Conservation (phyloP, 2,329 filamentous ascomycete species). For the Cladorrhinum sp. region DNA sequence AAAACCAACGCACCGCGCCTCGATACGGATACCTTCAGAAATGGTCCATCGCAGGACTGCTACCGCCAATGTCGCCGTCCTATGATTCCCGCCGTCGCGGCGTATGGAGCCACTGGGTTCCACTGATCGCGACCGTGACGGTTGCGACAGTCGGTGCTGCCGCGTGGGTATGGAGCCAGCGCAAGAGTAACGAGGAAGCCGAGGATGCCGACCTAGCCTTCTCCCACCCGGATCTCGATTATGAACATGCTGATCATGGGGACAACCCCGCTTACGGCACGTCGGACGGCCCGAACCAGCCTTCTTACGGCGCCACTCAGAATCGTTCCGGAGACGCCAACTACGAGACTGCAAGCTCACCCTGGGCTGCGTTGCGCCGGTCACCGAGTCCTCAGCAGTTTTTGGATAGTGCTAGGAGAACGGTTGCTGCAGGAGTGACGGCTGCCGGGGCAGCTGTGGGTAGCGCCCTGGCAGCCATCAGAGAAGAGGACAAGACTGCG, state of each 20-base stretch:
- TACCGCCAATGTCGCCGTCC: conserved; percentile 55
- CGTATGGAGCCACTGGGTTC: conserved; percentile 82
- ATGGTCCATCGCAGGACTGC: conserved; percentile 39
- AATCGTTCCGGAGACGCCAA: conserved; percentile 34
- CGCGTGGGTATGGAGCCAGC: conserved; percentile 93
- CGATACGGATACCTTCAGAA: conserved; percentile 13
- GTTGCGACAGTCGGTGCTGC: conserved; percentile 82
- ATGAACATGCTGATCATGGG: conserved; percentile 46
- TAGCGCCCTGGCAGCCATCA: conserved; percentile 76
- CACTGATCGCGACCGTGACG: conserved; percentile 80
- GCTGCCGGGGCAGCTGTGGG: conserved; percentile 81
- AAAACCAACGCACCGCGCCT: not conserved
- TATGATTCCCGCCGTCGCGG: conserved; percentile 64
- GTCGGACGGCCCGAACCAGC: conserved; percentile 34
- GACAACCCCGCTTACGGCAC: conserved; percentile 51
- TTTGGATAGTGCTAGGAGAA: conserved; percentile 77
- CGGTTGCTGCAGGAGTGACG: conserved; percentile 75
- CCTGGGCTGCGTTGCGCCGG: conserved; percentile 74
- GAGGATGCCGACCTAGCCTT: conserved; percentile 62
- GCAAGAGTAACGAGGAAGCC: conserved; percentile 51
- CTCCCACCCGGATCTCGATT: conserved; percentile 50
- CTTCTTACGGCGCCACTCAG: conserved; percentile 40
- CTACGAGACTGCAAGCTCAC: conserved; percentile 34
- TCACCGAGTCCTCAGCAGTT: conserved; percentile 87
- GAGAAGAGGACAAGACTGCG: conserved; percentile 76